phyloP scores from a whole-genome alignment of 345 rosid species.

The Passiflora organensis region DNA sequence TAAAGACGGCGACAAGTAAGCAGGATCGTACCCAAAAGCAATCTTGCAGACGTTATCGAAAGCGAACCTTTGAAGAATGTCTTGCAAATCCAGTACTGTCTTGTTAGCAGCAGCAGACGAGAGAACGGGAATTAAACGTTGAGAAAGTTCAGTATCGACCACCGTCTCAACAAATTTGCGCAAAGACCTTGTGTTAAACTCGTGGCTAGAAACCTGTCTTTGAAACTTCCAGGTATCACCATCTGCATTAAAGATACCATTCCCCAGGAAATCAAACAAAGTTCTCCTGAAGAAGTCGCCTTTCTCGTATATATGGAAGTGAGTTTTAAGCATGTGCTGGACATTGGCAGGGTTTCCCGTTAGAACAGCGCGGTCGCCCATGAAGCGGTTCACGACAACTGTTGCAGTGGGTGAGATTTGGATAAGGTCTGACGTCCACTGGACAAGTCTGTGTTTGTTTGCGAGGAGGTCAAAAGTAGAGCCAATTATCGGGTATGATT shows the following conservation, averaged over 20 bases:
- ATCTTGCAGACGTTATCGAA: constrained; percentile 69
- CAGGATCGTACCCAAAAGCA: constrained; percentile 67
- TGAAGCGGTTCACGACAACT: constrained; percentile 30
- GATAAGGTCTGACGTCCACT: constrained; percentile 50
- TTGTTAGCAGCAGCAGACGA: constrained; percentile 25
- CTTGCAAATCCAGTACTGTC: constrained; percentile 46
- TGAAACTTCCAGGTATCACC: constrained; percentile 67
- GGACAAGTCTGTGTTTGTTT: constrained; percentile 33
- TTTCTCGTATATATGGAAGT: constrained; percentile 49
- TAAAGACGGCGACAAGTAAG: constrained; percentile 41
- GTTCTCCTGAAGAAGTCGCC: constrained; percentile 22
- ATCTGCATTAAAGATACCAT: constrained; percentile 66
- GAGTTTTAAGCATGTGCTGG: constrained; percentile 54
- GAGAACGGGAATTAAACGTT: constrained; percentile 59
- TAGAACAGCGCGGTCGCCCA: constrained; percentile 28
- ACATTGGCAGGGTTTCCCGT: constrained; percentile 61
- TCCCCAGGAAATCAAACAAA: constrained; percentile 60
- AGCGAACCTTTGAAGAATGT: constrained; percentile 55
- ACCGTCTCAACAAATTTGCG: constrained; percentile 52
- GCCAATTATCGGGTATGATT: constrained; percentile 49
- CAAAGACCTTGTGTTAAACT: constrained; percentile 66
- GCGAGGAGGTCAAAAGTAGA: constrained; percentile 29
- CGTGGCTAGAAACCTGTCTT: constrained; percentile 66
- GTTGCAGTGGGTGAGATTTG: constrained; percentile 43
- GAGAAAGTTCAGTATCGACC: constrained; percentile 47